Conservation (phyloP, 2,329 filamentous ascomycete species). For the Colletotrichum lini region DNA sequence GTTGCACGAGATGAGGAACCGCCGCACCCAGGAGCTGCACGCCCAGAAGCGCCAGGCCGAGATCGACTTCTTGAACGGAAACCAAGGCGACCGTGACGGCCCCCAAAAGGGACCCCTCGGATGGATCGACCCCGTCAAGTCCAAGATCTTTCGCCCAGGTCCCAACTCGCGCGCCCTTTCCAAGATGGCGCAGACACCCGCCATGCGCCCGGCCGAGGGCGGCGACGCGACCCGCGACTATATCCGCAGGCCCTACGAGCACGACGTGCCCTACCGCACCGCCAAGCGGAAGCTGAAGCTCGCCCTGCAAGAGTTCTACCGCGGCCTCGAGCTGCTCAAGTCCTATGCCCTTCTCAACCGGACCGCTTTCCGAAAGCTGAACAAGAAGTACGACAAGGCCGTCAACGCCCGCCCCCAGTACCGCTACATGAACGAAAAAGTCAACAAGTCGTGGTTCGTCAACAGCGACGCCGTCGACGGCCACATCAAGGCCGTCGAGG, state of each 20-base stretch:
- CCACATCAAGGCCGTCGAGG: constrained; percentile 86
- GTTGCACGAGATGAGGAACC: constrained; percentile 92
- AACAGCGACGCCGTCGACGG: constrained; percentile 87
- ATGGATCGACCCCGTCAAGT: constrained; percentile 69
- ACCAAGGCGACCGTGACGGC: constrained; percentile 48
- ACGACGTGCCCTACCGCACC: constrained; percentile 84
- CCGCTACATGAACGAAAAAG: constrained; percentile 91
- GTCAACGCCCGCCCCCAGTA: constrained; percentile 82
- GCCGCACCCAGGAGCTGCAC: constrained; percentile 80
- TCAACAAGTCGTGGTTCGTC: constrained; percentile 92
- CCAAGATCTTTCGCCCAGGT: constrained; percentile 68
- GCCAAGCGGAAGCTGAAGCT: constrained; percentile 94
- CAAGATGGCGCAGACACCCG: constrained; percentile 67
- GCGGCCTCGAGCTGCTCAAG: constrained; percentile 91
- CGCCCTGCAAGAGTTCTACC: constrained; percentile 93
- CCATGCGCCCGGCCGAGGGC: constrained; percentile 50
- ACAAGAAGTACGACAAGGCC: constrained; percentile 98
- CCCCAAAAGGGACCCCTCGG: constrained; percentile 43
- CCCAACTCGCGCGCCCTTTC: constrained; percentile 73
- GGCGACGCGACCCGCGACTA: constrained; percentile 63
- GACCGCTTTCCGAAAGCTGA: constrained; percentile 96
- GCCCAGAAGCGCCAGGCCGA: constrained; percentile 56
- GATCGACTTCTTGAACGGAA: constrained; percentile 45
- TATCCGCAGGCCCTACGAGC: constrained; percentile 62
- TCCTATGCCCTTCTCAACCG: constrained; percentile 91